Evolutionary conservation across 192 early-diverging fungal species (phyloP).

Genomic region (Chytriomyces sp.): DNA sequence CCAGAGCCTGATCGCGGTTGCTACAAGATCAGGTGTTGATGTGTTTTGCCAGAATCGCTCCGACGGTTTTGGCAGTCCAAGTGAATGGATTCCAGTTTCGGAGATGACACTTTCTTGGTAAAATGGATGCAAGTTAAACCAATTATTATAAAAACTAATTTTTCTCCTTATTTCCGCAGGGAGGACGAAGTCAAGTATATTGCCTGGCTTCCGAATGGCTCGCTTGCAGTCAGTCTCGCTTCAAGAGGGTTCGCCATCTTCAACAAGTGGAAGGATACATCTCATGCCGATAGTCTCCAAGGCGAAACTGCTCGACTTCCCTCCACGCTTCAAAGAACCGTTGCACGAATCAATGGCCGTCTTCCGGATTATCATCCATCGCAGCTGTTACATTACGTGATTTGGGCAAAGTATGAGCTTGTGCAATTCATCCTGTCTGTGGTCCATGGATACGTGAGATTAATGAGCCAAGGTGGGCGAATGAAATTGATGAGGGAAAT

Average conservation of each 20-base stretch:
- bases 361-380: conserved; percentile 78
- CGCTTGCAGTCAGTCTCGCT: conserved; percentile 62
- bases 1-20: conserved; percentile 72
- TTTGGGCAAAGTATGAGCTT: conserved; percentile 67
- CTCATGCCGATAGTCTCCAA: background rate
- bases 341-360: conserved; percentile 44
- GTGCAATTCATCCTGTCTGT: conserved; percentile 66
- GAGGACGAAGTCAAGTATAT: conserved; percentile 30
- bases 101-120: conserved; percentile 62
- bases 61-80: conserved; percentile 35
- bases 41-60: conserved; percentile 69
- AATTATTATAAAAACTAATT: conserved; percentile 4
- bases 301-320: background rate
- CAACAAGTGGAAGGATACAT: conserved; percentile 66
- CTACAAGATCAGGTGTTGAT: conserved; percentile 53
- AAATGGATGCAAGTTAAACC: conserved; percentile 22
- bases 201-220: conserved; percentile 58
- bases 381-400: conserved; percentile 69
- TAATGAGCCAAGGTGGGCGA: conserved; percentile 59
- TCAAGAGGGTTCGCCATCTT: conserved; percentile 59
- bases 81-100: conserved; percentile 59
- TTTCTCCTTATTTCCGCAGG: conserved; percentile 10
- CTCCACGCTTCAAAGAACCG: conserved; percentile 21
- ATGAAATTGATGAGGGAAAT: conserved; percentile 46
- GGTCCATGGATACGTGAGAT: conserved; percentile 67